phyloP scores from a whole-genome alignment of 345 rosid species.

The Ceriops zippeliana region DNA sequence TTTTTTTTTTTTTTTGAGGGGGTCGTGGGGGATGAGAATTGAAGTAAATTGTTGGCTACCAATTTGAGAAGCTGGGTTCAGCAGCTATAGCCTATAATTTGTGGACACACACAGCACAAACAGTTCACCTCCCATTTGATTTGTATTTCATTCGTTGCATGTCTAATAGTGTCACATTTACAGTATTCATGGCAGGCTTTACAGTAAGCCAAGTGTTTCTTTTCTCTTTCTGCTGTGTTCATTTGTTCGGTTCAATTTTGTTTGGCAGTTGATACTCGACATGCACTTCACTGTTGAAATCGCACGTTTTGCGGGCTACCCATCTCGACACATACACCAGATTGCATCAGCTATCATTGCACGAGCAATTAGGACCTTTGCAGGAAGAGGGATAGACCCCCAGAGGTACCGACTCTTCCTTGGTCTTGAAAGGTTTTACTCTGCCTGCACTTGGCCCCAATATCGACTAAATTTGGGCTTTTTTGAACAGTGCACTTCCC shows the following conservation, averaged over 20 bases:
- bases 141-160: background rate
- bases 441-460: background rate
- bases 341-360: conserved; percentile 81
- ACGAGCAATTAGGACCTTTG: conserved; percentile 74
- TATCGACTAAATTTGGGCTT: conserved; percentile 11
- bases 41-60: too few species aligned
- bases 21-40: too few species aligned
- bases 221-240: background rate
- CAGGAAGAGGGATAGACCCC: conserved; percentile 75
- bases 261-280: conserved; percentile 84
- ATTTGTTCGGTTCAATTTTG: conserved; percentile 4
- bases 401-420: conserved; percentile 50
- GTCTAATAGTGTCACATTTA: background rate
- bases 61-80: too few species aligned
- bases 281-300: conserved; percentile 99
- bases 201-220: background rate
- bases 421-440: background rate
- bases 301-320: conserved; percentile 94
- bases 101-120: too few species aligned
- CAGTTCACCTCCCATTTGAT: too few species aligned
- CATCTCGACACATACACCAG: conserved; percentile 73
- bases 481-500: conserved; percentile 51
- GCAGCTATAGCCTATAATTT: too few species aligned
- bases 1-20: too few species aligned
- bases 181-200: background rate